Conservation (phyloP, 2,329 filamentous ascomycete genomes). For the Metarhizium anisopliae region DNA sequence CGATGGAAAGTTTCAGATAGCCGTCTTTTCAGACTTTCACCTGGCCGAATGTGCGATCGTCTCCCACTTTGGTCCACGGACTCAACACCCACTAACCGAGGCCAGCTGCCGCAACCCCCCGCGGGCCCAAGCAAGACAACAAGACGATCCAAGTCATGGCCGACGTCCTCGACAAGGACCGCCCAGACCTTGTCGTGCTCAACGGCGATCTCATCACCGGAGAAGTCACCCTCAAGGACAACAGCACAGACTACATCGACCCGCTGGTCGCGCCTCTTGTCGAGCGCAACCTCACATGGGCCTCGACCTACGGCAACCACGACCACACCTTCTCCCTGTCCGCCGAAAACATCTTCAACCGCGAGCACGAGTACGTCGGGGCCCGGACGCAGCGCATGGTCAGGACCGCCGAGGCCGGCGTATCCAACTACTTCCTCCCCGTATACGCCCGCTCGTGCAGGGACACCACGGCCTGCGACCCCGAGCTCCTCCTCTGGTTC, state of each 20-base stretch:
- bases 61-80: background rate
- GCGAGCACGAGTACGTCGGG: slow-evolving; percentile 29
- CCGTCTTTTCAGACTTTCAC: background rate
- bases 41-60: background rate
- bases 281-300: slow-evolving; percentile 46
- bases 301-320: slow-evolving; percentile 64
- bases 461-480: slow-evolving; percentile 10
- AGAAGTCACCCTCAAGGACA: slow-evolving; percentile 47
- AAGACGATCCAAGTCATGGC: slow-evolving; percentile 48
- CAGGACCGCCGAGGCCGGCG: slow-evolving; percentile 14
- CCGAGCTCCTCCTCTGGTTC: slow-evolving; percentile 54
- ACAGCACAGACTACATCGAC: slow-evolving; percentile 48
- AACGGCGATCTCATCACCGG: slow-evolving; percentile 66
- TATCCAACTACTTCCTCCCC: slow-evolving; percentile 38
- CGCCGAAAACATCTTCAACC: slow-evolving; percentile 28
- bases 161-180: slow-evolving; percentile 46
- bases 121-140: slow-evolving; percentile 42
- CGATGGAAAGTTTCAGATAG: background rate
- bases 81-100: background rate
- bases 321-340: slow-evolving; percentile 52
- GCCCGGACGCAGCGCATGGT: slow-evolving; percentile 19
- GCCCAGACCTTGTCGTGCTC: slow-evolving; percentile 52
- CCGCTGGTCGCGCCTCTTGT: slow-evolving; percentile 49
- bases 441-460: slow-evolving; percentile 29
- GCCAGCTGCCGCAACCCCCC: slow-evolving; percentile 15